phyloP scores from a whole-genome alignment of 352 stramenopile species.

The Albugo laibachii region DNA sequence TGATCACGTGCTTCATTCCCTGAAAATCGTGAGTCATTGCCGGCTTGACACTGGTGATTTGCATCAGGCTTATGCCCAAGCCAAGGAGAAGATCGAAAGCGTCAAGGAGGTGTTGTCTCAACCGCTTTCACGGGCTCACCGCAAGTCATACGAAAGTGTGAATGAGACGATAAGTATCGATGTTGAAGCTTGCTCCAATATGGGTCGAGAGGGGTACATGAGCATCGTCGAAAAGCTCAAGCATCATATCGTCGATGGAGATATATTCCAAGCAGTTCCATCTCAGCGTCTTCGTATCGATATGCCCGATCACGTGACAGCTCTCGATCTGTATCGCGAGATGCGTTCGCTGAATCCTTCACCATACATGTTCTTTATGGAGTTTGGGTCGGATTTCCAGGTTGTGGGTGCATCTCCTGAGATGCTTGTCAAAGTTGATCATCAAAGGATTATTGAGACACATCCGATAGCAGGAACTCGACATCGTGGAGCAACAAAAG shows the following conservation, averaged over 20 bases:
- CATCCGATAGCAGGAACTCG: conserved; percentile 80
- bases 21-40: conserved; percentile 77
- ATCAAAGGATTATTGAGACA: conserved; percentile 67
- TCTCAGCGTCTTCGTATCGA: conserved; percentile 60
- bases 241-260: conserved; percentile 73
- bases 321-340: conserved; percentile 74
- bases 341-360: conserved; percentile 80
- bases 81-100: conserved; percentile 46
- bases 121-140: conserved; percentile 13
- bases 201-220: conserved; percentile 71
- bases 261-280: conserved; percentile 81
- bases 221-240: conserved; percentile 75
- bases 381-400: conserved; percentile 70
- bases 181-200: conserved; percentile 58
- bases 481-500: conserved; percentile 64
- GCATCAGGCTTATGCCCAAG: conserved; percentile 38
- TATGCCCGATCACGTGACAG: conserved; percentile 35
- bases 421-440: conserved; percentile 80
- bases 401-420: conserved; percentile 75
- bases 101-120: conserved; percentile 32
- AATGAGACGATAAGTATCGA: conserved; percentile 14
- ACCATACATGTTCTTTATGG: conserved; percentile 82
- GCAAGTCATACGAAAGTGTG: conserved; percentile 5
- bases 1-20: conserved; percentile 79
- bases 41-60: conserved; percentile 13